A percentile compares a stretch with the other conserved stretches of the same genome.
Evolutionary conservation across 345 rosid species (phyloP).

Genomic region (Ceriops decandra): DNA sequence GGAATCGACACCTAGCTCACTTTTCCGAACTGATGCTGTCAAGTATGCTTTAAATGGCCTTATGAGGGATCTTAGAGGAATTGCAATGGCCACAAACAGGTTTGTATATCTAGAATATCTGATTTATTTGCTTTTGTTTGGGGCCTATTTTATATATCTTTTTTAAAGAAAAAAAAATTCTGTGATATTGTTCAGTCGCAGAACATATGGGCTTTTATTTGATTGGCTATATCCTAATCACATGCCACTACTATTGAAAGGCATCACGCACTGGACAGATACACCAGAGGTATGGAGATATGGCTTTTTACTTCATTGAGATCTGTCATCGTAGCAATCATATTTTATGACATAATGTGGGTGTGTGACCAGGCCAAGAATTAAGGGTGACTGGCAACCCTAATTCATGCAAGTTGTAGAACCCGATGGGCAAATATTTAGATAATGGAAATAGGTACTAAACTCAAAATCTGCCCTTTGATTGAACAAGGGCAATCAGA

Average conservation of each 20-base stretch:
- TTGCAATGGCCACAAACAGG: slow-evolving; percentile 98
- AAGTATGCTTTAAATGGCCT: slow-evolving; percentile 89
- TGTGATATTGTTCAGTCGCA: slow-evolving; percentile 55
- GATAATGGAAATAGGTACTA: too few relatives aligned
- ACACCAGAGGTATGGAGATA: slow-evolving; percentile 77
- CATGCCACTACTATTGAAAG: slow-evolving; percentile 91
- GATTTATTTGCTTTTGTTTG: neutral
- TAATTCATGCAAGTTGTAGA: too few relatives aligned
- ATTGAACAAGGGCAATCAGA: too few relatives aligned
- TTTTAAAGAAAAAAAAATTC: too few relatives aligned
- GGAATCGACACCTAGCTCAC: slow-evolving; percentile 83
- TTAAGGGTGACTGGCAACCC: too few relatives aligned
- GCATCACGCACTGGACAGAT: slow-evolving; percentile 91
- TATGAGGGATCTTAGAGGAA: slow-evolving; percentile 98
- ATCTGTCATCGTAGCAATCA: neutral
- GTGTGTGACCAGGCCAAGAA: too few relatives aligned
- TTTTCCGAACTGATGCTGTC: slow-evolving; percentile 88
- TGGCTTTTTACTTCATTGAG: neutral
- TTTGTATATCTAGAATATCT: slow-evolving; percentile 13
- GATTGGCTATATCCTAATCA: slow-evolving; percentile 98
- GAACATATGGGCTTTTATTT: slow-evolving; percentile 86
- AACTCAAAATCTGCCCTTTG: too few relatives aligned
- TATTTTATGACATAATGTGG: neutral
- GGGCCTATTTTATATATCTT: neutral
- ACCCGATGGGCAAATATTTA: too few relatives aligned